Evolutionary conservation across 2,329 filamentous ascomycete species (phyloP).

Genomic region (Verticillium albo-atrum): DNA sequence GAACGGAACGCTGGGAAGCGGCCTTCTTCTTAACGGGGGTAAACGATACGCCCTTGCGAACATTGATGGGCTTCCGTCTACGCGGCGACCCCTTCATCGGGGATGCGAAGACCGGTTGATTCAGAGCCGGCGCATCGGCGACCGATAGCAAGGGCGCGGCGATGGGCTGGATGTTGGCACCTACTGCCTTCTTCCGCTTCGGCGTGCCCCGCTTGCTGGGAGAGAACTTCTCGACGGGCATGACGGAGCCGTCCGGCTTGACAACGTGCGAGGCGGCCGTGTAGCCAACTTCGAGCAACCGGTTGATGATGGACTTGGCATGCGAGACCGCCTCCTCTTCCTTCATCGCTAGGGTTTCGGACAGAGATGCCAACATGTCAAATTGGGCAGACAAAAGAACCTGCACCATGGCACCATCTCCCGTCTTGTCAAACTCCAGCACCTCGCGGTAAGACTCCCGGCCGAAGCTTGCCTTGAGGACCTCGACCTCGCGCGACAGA

Average conservation of each 20-base stretch:
- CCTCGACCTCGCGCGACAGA: constrained; percentile 76
- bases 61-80: constrained; percentile 61
- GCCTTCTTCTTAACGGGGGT: constrained; percentile 76
- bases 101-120: constrained; percentile 36
- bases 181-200: constrained; percentile 60
- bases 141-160: constrained; percentile 32
- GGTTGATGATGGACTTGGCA: constrained; percentile 71
- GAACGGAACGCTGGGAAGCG: constrained; percentile 69
- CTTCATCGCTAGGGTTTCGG: constrained; percentile 75
- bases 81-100: constrained; percentile 78
- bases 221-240: constrained; percentile 61
- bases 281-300: constrained; percentile 72
- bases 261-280: constrained; percentile 76
- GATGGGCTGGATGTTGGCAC: constrained; percentile 37
- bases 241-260: constrained; percentile 73
- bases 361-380: constrained; percentile 79
- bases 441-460: constrained; percentile 74
- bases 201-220: constrained; percentile 71
- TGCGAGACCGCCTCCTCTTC: constrained; percentile 78
- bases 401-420: constrained; percentile 75
- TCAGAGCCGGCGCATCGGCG: constrained; percentile 20
- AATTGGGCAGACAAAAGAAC: constrained; percentile 86
- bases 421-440: constrained; percentile 76
- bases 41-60: constrained; percentile 70
- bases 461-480: constrained; percentile 78